These are phyloP conservation scores for Acer saccharum DNA, from an alignment of 345 rosid genomes.

Conservation along the genomic window DNA sequence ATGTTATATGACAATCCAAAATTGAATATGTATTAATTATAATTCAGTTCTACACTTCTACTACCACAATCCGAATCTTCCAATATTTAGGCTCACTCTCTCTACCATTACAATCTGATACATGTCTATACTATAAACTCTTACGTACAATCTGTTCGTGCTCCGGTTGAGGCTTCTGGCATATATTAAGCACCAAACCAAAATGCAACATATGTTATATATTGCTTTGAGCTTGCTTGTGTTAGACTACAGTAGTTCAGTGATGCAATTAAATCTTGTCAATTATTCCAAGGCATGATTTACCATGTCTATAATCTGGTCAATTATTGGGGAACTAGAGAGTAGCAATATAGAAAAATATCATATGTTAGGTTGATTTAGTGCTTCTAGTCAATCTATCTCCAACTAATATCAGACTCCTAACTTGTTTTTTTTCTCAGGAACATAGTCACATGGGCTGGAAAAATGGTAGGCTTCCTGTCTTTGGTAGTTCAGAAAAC, in stretches of 20 bases:
- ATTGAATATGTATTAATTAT: too few species aligned
- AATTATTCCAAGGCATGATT: too few species aligned
- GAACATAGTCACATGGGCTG: not conserved
- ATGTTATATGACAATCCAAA: not conserved
- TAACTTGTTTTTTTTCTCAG: not conserved
- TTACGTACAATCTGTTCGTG: not conserved
- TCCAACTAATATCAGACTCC: not conserved
- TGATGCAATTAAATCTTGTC: not conserved
- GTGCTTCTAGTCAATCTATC: slow-evolving; percentile 19
- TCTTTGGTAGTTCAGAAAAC: not conserved
- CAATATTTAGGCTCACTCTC: too few species aligned
- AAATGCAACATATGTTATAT: not conserved
- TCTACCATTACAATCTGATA: too few species aligned
- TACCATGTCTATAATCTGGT: too few species aligned
- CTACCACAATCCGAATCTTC: too few species aligned
- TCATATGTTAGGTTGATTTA: slow-evolving; percentile 1
- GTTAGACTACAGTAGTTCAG: not conserved
- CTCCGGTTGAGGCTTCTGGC: not conserved
- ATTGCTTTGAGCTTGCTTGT: not conserved
- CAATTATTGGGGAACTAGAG: not conserved
- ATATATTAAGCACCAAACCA: not conserved
- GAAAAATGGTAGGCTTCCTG: not conserved
- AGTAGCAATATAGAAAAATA: not conserved
- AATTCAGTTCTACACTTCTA: too few species aligned
- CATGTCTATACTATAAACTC: too few species aligned